Evolutionary conservation across 2,329 filamentous ascomycete genomes (phyloP).

Genomic region (Aspergillus sp.): DNA sequence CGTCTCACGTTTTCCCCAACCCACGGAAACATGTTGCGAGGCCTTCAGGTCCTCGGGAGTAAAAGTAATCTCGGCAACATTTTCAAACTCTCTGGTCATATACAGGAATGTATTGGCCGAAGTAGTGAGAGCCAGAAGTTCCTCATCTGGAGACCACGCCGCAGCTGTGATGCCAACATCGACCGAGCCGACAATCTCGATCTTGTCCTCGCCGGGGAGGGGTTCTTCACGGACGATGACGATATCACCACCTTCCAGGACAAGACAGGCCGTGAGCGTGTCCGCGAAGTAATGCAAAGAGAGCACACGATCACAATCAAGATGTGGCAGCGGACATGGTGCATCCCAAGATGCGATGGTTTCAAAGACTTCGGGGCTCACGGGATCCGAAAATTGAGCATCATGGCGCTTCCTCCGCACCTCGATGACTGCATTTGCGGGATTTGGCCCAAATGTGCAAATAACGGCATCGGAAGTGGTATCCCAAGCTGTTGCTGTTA

Average conservation of each 20-base stretch:
- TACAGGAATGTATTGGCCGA: conserved; percentile 76
- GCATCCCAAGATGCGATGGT: conserved; percentile 85
- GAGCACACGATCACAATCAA: conserved; percentile 72
- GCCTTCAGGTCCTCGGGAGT: conserved; percentile 73
- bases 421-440: conserved; percentile 69
- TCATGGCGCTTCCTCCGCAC: conserved; percentile 55
- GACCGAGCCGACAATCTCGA: conserved; percentile 94
- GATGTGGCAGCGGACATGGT: conserved; percentile 72
- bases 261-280: conserved; percentile 71
- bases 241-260: conserved; percentile 89
- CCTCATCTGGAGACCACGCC: conserved; percentile 92
- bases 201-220: conserved; percentile 67
- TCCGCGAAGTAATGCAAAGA: conserved; percentile 84
- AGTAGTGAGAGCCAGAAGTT: conserved; percentile 81
- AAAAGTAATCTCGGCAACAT: conserved; percentile 72
- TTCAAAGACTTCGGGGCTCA: conserved; percentile 42
- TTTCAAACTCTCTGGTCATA: conserved; percentile 91
- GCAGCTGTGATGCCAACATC: conserved; percentile 88
- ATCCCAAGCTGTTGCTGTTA: conserved; percentile 86
- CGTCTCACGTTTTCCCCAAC: conserved; percentile 97
- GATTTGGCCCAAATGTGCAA: conserved; percentile 79
- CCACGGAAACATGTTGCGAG: conserved; percentile 94
- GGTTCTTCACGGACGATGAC: conserved; percentile 76
- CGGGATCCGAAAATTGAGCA: conserved; percentile 39
- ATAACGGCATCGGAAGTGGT: conserved; percentile 73